Evolutionary conservation across 1,284 basidiomycete genomes (phyloP).

Genomic region (Hypsizygus ulmarius): DNA sequence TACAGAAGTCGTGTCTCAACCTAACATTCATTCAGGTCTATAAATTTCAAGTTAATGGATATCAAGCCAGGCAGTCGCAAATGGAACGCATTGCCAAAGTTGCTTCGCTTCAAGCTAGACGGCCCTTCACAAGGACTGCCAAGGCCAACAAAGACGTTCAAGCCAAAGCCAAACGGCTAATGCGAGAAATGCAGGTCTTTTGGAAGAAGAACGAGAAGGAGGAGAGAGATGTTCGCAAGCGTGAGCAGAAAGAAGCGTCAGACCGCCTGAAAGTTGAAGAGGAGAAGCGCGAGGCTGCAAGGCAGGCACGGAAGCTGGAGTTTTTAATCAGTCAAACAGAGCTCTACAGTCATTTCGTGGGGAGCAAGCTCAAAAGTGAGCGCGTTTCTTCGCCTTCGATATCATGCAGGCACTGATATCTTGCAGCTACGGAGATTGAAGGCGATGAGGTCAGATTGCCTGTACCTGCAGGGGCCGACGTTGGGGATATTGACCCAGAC

Average conservation of each 20-base stretch:
- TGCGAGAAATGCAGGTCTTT: conserved; percentile 94
- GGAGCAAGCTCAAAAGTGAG: conserved; percentile 95
- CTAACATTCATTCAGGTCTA: conserved; percentile 59
- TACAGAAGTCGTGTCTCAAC: conserved; percentile 6
- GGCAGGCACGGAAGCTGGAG: conserved; percentile 96
- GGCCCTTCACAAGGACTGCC: conserved; percentile 74
- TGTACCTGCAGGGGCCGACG: conserved; percentile 58
- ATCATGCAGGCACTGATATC: conserved; percentile 10
- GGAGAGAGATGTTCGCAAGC: conserved; percentile 89
- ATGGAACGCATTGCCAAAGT: conserved; percentile 76
- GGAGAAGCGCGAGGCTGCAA: conserved; percentile 92
- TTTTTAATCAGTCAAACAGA: conserved; percentile 99
- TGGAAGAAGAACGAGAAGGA: conserved; percentile 99
- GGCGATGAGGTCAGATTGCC: conserved; percentile 54
- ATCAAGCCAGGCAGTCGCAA: conserved; percentile 63
- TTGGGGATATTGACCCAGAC: conserved; percentile 50
- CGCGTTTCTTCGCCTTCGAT: conserved; percentile 16
- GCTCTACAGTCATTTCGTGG: conserved; percentile 98
- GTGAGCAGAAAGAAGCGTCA: conserved; percentile 91
- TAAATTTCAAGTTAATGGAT: conserved; percentile 69
- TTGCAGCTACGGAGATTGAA: conserved; percentile 83
- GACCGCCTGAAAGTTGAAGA: conserved; percentile 93
- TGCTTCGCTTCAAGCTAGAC: conserved; percentile 79
- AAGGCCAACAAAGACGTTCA: conserved; percentile 89
- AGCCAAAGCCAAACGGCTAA: conserved; percentile 82